A percentile compares a stretch with the other conserved stretches of the same genome.
phyloP scores from a whole-genome alignment of 2,329 filamentous ascomycete genomes.

The Chaetomium globosum region DNA sequence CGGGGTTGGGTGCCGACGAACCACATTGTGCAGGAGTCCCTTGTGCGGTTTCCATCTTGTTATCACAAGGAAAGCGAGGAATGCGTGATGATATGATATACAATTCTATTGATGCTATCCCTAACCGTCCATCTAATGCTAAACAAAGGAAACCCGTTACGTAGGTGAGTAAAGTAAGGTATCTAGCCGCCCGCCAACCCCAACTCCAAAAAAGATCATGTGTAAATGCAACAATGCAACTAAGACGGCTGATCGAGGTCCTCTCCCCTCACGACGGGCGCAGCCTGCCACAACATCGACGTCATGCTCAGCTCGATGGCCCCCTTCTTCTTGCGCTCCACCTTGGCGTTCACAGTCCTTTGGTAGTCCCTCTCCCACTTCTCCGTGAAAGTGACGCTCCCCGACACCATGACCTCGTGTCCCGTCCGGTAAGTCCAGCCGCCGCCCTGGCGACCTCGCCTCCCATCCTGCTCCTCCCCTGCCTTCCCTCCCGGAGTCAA shows the following conservation, averaged over 20 bases:
- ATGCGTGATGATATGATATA: too few species aligned
- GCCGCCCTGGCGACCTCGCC: not conserved
- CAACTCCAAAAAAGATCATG: not conserved
- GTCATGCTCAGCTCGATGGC: slow-evolving; percentile 31
- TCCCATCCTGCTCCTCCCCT: not conserved
- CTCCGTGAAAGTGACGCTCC: slow-evolving; percentile 30
- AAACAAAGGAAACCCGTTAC: not conserved
- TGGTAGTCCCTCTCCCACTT: slow-evolving; percentile 35
- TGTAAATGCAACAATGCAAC: not conserved
- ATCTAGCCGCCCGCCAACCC: not conserved
- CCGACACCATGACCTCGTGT: slow-evolving; percentile 16
- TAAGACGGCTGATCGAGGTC: slow-evolving; percentile 23
- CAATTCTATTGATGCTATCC: too few species aligned
- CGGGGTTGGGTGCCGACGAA: too few species aligned
- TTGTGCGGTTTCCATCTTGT: too few species aligned
- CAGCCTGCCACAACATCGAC: slow-evolving; percentile 31
- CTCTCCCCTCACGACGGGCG: slow-evolving; percentile 3
- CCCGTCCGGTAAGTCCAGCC: slow-evolving; percentile 9
- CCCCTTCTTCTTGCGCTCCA: slow-evolving; percentile 31
- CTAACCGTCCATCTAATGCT: too few species aligned
- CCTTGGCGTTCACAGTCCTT: slow-evolving; percentile 30
- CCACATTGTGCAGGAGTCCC: too few species aligned
- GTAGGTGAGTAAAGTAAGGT: not conserved
- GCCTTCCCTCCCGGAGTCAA: slow-evolving; percentile 24
- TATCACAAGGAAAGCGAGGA: too few species aligned